Conservation (phyloP, 2,329 filamentous ascomycete species). For the Phialemoniopsis sp. region DNA sequence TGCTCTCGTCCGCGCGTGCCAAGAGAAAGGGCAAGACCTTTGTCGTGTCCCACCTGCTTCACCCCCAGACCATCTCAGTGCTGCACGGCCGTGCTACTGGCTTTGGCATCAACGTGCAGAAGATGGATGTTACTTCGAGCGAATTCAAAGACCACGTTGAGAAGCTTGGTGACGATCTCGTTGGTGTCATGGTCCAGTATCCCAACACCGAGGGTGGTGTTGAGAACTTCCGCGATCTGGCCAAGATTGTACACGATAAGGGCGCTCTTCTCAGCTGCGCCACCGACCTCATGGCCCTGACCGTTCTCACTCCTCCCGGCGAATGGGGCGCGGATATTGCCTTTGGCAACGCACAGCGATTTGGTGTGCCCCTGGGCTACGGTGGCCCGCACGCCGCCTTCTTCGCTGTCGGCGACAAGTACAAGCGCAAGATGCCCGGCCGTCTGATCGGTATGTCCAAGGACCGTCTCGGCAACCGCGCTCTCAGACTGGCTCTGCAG, state of each 20-base stretch:
- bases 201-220: conserved; percentile 84
- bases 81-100: conserved; percentile 82
- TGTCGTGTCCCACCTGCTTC: conserved; percentile 76
- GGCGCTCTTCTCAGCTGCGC: conserved; percentile 81
- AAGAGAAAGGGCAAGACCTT: conserved; percentile 76
- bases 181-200: conserved; percentile 93
- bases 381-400: conserved; percentile 96
- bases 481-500: conserved; percentile 81
- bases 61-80: conserved; percentile 82
- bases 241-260: conserved; percentile 71
- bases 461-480: conserved; percentile 77
- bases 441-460: conserved; percentile 88
- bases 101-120: conserved; percentile 79
- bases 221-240: conserved; percentile 68
- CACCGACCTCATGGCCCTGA: conserved; percentile 85
- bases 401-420: conserved; percentile 85
- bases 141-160: conserved; percentile 60
- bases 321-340: conserved; percentile 95
- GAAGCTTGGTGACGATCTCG: conserved; percentile 72
- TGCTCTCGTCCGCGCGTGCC: conserved; percentile 64
- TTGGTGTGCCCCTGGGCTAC: conserved; percentile 87
- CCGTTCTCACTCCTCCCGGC: conserved; percentile 80
- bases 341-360: conserved; percentile 86
- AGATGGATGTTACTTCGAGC: conserved; percentile 66
- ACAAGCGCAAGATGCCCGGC: conserved; percentile 92